These are phyloP conservation scores for Fusarium continuum DNA, from an alignment of 2,329 filamentous ascomycete species.

Conservation along the genomic window DNA sequence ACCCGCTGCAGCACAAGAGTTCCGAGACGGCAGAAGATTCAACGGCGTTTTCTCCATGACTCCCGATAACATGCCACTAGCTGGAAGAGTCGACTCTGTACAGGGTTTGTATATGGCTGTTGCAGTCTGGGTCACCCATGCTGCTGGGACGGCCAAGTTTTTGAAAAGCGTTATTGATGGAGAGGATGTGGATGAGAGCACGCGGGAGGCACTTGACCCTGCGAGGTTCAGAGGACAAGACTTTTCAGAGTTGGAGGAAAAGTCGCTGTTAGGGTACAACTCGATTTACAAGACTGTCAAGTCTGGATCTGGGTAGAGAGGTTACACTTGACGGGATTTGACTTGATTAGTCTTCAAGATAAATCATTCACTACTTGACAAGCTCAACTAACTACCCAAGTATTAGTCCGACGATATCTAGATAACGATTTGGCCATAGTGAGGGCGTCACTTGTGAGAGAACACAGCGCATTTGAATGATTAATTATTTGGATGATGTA, in stretches of 20 bases:
- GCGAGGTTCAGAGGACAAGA: conserved; percentile 33
- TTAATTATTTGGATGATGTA: too few relatives aligned
- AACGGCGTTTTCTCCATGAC: conserved; percentile 43
- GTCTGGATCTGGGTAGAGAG: not conserved
- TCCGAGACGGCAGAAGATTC: conserved; percentile 15
- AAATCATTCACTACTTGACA: too few relatives aligned
- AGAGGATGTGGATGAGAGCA: conserved; percentile 6
- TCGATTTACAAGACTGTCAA: conserved; percentile 39
- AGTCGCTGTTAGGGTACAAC: conserved; percentile 34
- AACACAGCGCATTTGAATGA: too few relatives aligned
- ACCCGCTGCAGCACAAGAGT: conserved; percentile 1
- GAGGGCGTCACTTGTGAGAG: too few relatives aligned
- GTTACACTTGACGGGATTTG: too few relatives aligned
- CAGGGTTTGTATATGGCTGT: conserved; percentile 26
- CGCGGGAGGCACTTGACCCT: conserved; percentile 20
- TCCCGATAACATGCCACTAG: conserved; percentile 40
- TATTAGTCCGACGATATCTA: too few relatives aligned
- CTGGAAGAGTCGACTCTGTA: conserved; percentile 8
- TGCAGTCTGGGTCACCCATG: conserved; percentile 40
- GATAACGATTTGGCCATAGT: too few relatives aligned
- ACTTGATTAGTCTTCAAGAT: too few relatives aligned
- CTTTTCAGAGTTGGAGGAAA: conserved; percentile 11
- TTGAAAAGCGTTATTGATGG: conserved; percentile 22
- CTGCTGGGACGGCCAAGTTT: conserved; percentile 31
- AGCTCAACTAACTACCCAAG: too few relatives aligned